These are phyloP conservation scores for Microcyclospora pomicola DNA, from an alignment of 2,329 filamentous ascomycete species.

Conservation along the genomic window DNA sequence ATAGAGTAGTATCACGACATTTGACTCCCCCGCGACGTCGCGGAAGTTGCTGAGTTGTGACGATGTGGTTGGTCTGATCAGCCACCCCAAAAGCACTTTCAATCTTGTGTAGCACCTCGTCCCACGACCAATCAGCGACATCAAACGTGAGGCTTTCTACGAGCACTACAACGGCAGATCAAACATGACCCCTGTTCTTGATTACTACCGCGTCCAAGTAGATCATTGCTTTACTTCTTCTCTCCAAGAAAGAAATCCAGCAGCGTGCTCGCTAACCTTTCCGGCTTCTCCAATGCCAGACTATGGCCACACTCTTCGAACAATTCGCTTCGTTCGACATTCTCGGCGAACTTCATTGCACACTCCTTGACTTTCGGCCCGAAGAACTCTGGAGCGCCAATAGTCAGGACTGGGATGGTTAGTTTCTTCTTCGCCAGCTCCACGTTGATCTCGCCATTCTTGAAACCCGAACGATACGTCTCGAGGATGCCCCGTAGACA, in stretches of 20 bases:
- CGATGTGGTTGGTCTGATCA: no score
- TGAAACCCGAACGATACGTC: conserved; percentile 22
- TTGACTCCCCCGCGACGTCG: no score
- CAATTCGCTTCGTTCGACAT: conserved; percentile 19
- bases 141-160: no score
- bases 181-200: no score
- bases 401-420: conserved; percentile 21
- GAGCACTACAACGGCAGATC: no score
- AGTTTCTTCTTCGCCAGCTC: conserved; percentile 18
- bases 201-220: no score
- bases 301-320: conserved; percentile 25
- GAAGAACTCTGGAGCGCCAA: conserved; percentile 25
- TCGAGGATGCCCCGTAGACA: conserved; percentile 23
- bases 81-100: no score
- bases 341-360: conserved; percentile 18
- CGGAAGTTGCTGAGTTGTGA: no score
- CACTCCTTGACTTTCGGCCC: conserved; percentile 20
- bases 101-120: no score
- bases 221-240: not conserved
- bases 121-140: no score
- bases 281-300: conserved; percentile 23
- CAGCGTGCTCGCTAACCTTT: conserved; percentile 16
- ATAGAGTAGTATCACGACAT: no score
- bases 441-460: conserved; percentile 20
- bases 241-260: conserved; percentile 14